phyloP scores from a whole-genome alignment of 371 early-diverging fungal genomes.

The Syncephalastrum sp. region DNA sequence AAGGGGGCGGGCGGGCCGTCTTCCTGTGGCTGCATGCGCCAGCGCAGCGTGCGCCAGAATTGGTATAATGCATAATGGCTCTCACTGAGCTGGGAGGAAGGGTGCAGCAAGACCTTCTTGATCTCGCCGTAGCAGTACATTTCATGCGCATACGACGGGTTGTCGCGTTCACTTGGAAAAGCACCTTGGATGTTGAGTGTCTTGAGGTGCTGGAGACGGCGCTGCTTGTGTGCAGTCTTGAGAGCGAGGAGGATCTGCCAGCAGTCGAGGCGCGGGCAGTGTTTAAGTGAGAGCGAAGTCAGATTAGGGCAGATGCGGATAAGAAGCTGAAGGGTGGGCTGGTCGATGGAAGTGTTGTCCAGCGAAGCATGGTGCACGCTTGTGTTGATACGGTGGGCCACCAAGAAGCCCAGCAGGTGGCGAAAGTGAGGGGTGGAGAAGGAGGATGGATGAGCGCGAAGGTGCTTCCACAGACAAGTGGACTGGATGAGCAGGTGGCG shows the following conservation, averaged over 20 bases:
- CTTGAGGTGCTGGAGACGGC: conserved; percentile 8
- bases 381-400: neutral
- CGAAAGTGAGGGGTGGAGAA: neutral
- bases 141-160: conserved; percentile 12
- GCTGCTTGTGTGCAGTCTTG: neutral
- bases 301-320: conserved; percentile 7
- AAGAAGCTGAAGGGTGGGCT: conserved; percentile 1
- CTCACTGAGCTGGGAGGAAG: conserved; percentile 5
- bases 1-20: conserved; percentile 4
- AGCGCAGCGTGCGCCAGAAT: conserved; percentile 8
- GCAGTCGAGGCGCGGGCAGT: conserved; percentile 9
- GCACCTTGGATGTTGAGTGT: conserved; percentile 7
- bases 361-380: conserved; percentile 4
- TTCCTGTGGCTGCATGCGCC: conserved; percentile 4
- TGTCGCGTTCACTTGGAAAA: conserved; percentile 13
- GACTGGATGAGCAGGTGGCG: conserved; percentile 1
- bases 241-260: conserved; percentile 9
- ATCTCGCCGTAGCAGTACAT: conserved; percentile 14
- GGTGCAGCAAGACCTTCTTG: conserved; percentile 2
- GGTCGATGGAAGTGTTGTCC: conserved; percentile 7
- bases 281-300: conserved; percentile 3
- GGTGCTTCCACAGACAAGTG: neutral
- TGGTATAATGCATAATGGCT: conserved; percentile 14
- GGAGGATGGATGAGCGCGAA: conserved; percentile 5
- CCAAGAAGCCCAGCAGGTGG: conserved; percentile 9